phyloP scores from a whole-genome alignment of 495 filamentous ascomycete genomes.

The Neurospora sp. region DNA sequence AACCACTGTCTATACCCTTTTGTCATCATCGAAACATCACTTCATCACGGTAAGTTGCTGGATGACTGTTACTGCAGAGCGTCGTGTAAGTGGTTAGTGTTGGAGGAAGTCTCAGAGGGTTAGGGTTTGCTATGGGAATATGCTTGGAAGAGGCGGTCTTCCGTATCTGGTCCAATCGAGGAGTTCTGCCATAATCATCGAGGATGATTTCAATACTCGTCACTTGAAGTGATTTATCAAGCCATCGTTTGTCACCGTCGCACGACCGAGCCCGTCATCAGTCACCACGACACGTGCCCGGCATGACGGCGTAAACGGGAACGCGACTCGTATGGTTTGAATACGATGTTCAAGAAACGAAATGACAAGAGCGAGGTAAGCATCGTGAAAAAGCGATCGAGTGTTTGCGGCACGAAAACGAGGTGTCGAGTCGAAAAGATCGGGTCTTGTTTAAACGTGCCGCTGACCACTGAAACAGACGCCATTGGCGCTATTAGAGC shows the following conservation, averaged over 20 bases:
- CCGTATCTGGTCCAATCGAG: not conserved
- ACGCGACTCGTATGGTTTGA: not conserved
- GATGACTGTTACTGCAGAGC: not conserved
- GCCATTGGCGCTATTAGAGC: not conserved
- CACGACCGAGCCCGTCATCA: not conserved
- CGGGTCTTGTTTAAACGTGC: not conserved
- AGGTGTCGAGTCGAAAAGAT: not conserved
- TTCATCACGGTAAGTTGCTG: not conserved
- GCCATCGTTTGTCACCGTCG: not conserved
- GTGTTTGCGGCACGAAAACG: not conserved
- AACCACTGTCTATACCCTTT: not conserved
- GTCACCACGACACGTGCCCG: not conserved
- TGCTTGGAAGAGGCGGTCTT: not conserved
- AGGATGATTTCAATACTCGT: not conserved
- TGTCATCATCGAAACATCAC: not conserved
- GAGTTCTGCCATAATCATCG: not conserved
- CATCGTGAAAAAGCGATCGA: not conserved
- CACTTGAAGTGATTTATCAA: not conserved
- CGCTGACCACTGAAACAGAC: not conserved
- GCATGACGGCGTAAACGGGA: not conserved
- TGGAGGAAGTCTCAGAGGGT: not conserved
- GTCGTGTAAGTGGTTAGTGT: not conserved
- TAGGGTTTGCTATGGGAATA: not conserved
- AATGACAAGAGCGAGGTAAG: not conserved
- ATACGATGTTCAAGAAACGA: not conserved